Base-by-base conservation (phyloP, 1,284 basidiomycete genomes). In the Exobasidium cylindrosporum region DNA sequence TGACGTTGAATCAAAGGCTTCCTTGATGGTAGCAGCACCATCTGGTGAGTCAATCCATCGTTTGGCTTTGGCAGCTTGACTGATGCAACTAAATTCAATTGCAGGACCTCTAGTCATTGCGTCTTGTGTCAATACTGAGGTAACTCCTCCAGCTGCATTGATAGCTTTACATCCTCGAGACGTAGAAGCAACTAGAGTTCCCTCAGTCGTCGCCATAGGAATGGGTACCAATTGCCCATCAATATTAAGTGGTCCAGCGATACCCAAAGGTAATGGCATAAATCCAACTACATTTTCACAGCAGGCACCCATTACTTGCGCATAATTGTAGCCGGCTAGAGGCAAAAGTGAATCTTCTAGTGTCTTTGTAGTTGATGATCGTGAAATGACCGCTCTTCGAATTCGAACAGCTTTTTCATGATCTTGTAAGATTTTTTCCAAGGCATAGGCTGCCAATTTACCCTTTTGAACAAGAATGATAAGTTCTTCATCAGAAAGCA, bases 261-360 rank as follows among this genome's bases (percentile, higher is more conserved):
- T 90, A 76, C 96, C 96, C 59, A 98, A 87, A 0, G 96, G 96
- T 40, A 99, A 82, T 24, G 96, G 96, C 82, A 97, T 94, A 81
- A 90, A 99, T 24, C 96, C 96, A 53, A 98, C 87, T 54, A 99
- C 96, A 80, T 99, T 99, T 83, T 99, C 96, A 82, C 96, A 99
- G 83, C 96, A 99, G 3, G 95, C 94, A 64, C 95, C 95, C 69
- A 95, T 87, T 58, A 99, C 93, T 28, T 90, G 87, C 44, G 89
- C 88, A 83, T 98, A 99, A 82, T 97, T 92, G 82, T 96, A 99
- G 80, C 88, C 83, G 35, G 85, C 79, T 84, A 90, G 87, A 0
- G 96, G 96, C 17, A 98, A 83, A 52, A 88, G 86, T 1, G 91
- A 94, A 24, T 81, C 70, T 80, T 98, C 96, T 49, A 98, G 85